Conservation (phyloP, 148 eudicot species). For the Simmondsia chinensis region DNA sequence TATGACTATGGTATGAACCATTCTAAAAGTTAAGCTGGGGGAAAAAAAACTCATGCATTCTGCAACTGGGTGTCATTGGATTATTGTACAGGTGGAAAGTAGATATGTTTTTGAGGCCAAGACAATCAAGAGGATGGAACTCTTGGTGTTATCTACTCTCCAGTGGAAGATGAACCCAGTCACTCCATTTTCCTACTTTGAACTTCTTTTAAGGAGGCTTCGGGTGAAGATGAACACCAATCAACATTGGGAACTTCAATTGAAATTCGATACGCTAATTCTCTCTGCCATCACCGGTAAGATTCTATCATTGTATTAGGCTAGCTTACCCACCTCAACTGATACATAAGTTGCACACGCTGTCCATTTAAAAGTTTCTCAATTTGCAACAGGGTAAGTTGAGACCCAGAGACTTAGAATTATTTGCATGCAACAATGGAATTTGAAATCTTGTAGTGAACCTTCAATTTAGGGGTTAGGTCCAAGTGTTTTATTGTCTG, state of each 20-base stretch:
- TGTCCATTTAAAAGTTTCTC: no score
- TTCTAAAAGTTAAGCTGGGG: no score
- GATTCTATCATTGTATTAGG: constrained; percentile 16
- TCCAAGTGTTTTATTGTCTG: no score
- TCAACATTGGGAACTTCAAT: constrained; percentile 34
- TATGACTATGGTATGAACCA: no score
- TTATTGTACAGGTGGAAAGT: constrained; percentile 40
- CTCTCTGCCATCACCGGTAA: constrained; percentile 50
- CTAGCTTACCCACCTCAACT: background rate
- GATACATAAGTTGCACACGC: no score
- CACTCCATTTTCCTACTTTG: constrained; percentile 66
- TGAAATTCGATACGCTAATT: constrained; percentile 44
- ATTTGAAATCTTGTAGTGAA: no score
- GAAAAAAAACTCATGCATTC: no score
- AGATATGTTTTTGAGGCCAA: constrained; percentile 58
- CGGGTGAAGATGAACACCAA: constrained; percentile 31
- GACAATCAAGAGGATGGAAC: constrained; percentile 78
- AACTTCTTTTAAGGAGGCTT: constrained; percentile 42
- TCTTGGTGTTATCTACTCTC: constrained; percentile 62
- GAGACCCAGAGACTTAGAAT: no score
- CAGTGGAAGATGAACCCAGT: constrained; percentile 80
- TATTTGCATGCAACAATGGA: no score
- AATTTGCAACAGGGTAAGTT: no score
- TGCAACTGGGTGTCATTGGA: background rate
- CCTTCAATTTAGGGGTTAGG: no score